These are phyloP conservation scores for Galerina sulciceps DNA, from an alignment of 768 basidiomycete genomes.

Conservation along the genomic window DNA sequence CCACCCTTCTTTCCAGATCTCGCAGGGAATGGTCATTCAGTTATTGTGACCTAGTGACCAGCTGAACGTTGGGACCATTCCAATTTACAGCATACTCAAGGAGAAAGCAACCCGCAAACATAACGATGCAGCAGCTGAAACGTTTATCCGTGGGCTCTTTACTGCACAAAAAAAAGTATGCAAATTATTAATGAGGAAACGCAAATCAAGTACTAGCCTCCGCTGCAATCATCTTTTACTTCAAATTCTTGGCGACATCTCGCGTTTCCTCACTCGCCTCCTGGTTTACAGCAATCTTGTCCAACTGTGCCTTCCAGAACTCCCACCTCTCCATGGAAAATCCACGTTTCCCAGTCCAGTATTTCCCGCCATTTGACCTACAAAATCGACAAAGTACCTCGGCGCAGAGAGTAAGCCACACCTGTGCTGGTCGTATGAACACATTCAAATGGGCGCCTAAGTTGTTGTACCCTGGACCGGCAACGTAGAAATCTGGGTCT, in stretches of 20 bases:
- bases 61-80: too few species aligned
- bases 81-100: too few species aligned
- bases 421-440: background rate
- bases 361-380: background rate
- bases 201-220: too few species aligned
- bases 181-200: too few species aligned
- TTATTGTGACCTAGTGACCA: too few species aligned
- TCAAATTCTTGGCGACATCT: background rate
- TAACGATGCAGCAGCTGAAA: too few species aligned
- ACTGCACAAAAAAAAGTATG: too few species aligned
- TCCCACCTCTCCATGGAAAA: background rate
- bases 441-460: background rate
- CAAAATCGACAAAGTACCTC: background rate
- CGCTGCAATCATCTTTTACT: too few species aligned
- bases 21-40: too few species aligned
- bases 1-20: too few species aligned
- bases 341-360: background rate
- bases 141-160: too few species aligned
- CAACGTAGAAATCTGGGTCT: background rate
- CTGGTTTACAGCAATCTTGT: background rate
- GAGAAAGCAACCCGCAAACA: too few species aligned
- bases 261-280: background rate
- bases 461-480: background rate
- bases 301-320: background rate
- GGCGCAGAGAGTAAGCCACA: background rate